These are phyloP conservation scores for Fusarium globosum DNA, from an alignment of 2,329 filamentous ascomycete genomes.

Conservation along the genomic window DNA sequence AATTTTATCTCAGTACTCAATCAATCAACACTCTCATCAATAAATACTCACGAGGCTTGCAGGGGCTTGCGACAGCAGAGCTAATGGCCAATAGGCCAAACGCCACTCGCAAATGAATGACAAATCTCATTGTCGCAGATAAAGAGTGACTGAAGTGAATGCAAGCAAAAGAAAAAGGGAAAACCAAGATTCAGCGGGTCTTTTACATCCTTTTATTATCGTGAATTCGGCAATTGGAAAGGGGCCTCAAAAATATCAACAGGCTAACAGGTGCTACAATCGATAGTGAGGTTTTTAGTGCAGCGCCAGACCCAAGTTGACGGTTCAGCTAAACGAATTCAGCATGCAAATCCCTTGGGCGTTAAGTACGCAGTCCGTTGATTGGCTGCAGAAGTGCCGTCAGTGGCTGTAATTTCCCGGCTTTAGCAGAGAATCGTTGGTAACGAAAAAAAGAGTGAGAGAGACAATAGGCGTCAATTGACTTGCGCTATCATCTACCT, in stretches of 20 bases:
- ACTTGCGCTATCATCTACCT: too few relatives aligned
- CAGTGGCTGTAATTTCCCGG: background rate
- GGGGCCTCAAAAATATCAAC: background rate
- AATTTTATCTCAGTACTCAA: background rate
- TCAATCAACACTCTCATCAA: background rate
- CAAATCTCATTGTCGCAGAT: background rate
- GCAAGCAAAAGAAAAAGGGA: background rate
- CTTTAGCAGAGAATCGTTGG: background rate
- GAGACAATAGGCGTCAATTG: too few relatives aligned
- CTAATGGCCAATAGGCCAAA: background rate
- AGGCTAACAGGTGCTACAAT: background rate
- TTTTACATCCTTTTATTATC: background rate
- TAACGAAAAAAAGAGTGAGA: too few relatives aligned
- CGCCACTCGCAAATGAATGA: background rate
- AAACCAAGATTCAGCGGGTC: rapidly evolving
- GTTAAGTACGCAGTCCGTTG: rapidly evolving
- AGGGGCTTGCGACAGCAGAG: background rate
- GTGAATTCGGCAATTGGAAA: background rate
- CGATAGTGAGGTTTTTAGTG: background rate
- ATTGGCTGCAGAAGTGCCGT: background rate
- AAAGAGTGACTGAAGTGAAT: background rate
- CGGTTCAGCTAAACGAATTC: background rate
- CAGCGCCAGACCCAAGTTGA: background rate
- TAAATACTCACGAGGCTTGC: background rate
- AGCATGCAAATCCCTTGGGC: background rate